Base-by-base conservation (phyloP, 2,329 filamentous ascomycete genomes). In the Ceratocystis eucalypticola region DNA sequence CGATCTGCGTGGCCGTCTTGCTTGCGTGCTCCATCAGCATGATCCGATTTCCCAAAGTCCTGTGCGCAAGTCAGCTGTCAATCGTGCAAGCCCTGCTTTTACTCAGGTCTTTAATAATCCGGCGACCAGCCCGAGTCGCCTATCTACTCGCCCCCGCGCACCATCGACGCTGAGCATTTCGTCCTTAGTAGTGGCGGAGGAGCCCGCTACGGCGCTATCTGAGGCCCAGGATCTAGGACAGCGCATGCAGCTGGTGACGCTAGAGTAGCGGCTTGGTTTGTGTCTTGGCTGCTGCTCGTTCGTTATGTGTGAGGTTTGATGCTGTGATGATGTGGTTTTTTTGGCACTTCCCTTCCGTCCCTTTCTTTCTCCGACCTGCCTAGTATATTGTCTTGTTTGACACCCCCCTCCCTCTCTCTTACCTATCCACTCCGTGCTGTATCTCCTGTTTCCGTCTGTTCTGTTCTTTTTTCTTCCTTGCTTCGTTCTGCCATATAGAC, bases 81-180 rank as follows among this genome's bases (percentile, higher is more conserved):
- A 22, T 8, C 33, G 57, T 30, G 63, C 63, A 50, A 87, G 84
- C 70, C 85, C 85, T n/a, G 84, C 85, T 0, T 88, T 88, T 69
- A 87, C 84, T 2, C 77, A 82, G 28, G 83, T 88, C 46, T 88
- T 88, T 70, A 83, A 84, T 8, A 83, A 86, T 57, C 84, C 84
- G 0, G 78, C 79, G 0, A 50, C 44, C 25, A 63, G 61, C 3
- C 61, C 61, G n/a, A 63, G 44, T 45, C 61, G 61, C 15, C 55
- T 37, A 28, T n/a, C 15, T 17, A 33, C 17, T 33, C 61, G 61
- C 0, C 61, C 61, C 4, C 61, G 61, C 22, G 61, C 61, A 4
- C 61, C 61, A 17, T 63, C 61, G 20, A 48, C 44, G 12, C 20
- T 63, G 45, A 63, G 61, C 44, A 46, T 33, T 28, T 45, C 46